Base-by-base conservation (phyloP, 2,329 filamentous ascomycete genomes). In the Trichoderma aggressivum region DNA sequence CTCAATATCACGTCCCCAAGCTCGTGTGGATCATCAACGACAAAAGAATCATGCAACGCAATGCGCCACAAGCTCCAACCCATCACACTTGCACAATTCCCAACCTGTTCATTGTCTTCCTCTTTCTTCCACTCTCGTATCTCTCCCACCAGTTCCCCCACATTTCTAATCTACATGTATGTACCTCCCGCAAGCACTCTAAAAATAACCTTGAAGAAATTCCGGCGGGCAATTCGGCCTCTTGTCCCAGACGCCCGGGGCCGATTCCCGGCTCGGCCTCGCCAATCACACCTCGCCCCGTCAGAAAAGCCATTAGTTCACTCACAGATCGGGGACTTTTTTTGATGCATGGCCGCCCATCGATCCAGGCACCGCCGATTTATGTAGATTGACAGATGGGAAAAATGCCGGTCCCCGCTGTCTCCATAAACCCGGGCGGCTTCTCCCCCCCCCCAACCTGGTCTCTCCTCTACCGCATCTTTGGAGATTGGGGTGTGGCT, bases 281-380 rank as follows among this genome's bases (percentile, higher is more conserved):
- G 43, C 70, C 70, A 71, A 71, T 71, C 70, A 71, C 56, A 10
- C 63, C 32, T 67, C 70, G 70, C 70, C 70, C 70, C 70, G 70
- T 71, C 70, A 71, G 39, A 56, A 39, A 34, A 62, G 34, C 30
- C 61, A 39, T 34, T 28, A n/a, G 28, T 47, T 39, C 36, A 39
- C 14, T 18, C 36, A 53, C 60, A 64, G 68, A 61, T 70, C 68
- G 61, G 55, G 28, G 16, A 30, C n/a, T n/a, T 34, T 50, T 30
- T 5, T 16, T 28, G 18, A 32, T 69, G 64, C 64, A 14, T 28
- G 63, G 67, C 55, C 39, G 47, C 50, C 56, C 56, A 71, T 71
- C 70, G 64, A 53, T 67, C 53, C 34, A 58, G 65, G 70, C 55
- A 64, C 66, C 50, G 26, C 59, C 68, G 32, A 36, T 66, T 53